phyloP scores from a whole-genome alignment of 2,329 filamentous ascomycete species.

The Alternaria dauci region DNA sequence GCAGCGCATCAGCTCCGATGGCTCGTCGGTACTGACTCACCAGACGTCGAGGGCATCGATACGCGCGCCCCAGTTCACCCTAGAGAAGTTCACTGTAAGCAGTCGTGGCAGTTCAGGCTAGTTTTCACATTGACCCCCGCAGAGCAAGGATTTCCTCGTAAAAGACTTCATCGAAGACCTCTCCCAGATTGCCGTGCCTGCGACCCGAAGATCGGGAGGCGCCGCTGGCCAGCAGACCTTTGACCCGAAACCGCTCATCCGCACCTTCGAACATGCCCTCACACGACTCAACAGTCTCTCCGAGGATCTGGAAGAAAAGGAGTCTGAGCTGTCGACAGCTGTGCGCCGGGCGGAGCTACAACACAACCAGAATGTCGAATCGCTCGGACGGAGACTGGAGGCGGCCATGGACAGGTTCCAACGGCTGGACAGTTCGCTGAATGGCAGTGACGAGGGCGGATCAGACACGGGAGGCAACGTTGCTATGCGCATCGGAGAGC shows the following conservation, averaged over 20 bases:
- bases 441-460: slow-evolving; percentile 66
- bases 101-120: not conserved
- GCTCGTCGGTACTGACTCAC: slow-evolving; percentile 53
- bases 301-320: slow-evolving; percentile 85
- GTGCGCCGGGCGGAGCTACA: slow-evolving; percentile 91
- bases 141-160: slow-evolving; percentile 84
- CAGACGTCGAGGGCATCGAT: slow-evolving; percentile 51
- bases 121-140: slow-evolving; percentile 17
- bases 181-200: slow-evolving; percentile 82
- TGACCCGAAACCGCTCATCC: slow-evolving; percentile 95
- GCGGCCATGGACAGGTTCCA: slow-evolving; percentile 93
- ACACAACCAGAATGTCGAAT: slow-evolving; percentile 89
- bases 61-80: slow-evolving; percentile 74
- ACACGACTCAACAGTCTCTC: slow-evolving; percentile 74
- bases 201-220: slow-evolving; percentile 78
- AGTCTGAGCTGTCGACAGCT: slow-evolving; percentile 88
- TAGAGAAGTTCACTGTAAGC: slow-evolving; percentile 72
- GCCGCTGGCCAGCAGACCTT: slow-evolving; percentile 63
- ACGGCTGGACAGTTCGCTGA: slow-evolving; percentile 83
- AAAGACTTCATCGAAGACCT: slow-evolving; percentile 96
- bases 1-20: slow-evolving; percentile 50
- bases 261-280: slow-evolving; percentile 84
- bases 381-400: slow-evolving; percentile 86
- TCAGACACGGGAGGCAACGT: slow-evolving; percentile 77
- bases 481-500: slow-evolving; percentile 93